Base-by-base conservation (phyloP, 176 grass and related monocot species). In the Carex myosuroides region DNA sequence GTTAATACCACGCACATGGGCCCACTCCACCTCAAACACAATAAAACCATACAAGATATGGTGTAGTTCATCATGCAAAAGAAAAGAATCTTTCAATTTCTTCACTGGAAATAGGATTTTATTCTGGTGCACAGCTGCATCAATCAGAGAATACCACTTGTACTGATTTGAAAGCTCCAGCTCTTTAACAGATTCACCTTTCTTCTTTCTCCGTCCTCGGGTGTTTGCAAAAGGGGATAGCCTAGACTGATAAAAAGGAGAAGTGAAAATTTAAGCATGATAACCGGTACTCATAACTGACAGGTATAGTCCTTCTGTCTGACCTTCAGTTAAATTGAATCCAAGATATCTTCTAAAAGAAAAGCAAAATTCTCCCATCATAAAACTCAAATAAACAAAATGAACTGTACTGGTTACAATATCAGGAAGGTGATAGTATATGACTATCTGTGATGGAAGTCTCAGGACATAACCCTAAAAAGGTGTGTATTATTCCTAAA, bases 1-100 rank as follows among this genome's bases (percentile, higher is more conserved):
- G 85, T 98, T 98, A 81, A 98, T 98, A 63, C 92, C 92, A 24
- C 92, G 92, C 77, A 98, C 95, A 81, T 94, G 87, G 35, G 83
- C 83, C 92, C 92, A 98, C 24, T 89, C 81, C 78, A 98, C 87
- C 85, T 98, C 90, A 84, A 98, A 98, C 62, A 98, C 95, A 68
- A 98, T 77, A 82, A 94, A 98, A 73, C 92, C 89, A 14, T 98
- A 93, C 60, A 91, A 81, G 12, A 89, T 79, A 5, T 69, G 54
- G 86, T 80, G 85, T 10, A 90, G 69, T 9, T 86, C 83, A 84
- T 91, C 85, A 13, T 88, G 75, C 52, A 85, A 66, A 63, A 56
- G 64, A 70, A 98, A 83, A 86, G 92, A 93, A 59, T 88, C n/a
- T 39, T 85, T 81, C 32, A 79, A 81, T 37, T 85, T 90, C 65